A percentile compares a stretch with the other conserved stretches of the same genome.
Evolutionary conservation across 495 filamentous ascomycete genomes (phyloP).

Genomic region (Talaromyces adpressus): DNA sequence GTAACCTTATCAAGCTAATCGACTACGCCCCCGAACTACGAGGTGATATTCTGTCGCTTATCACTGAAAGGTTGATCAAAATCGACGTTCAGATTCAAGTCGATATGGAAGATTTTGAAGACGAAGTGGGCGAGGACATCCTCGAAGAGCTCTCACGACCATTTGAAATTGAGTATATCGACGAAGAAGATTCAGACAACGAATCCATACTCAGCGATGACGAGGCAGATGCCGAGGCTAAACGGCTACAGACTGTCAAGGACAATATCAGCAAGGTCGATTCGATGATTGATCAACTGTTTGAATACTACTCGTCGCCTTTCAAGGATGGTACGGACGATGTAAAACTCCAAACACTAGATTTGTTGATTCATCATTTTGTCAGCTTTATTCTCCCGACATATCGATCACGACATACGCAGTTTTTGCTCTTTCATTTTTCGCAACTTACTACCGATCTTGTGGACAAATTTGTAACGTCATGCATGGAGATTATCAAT

Average conservation of each 20-base stretch:
- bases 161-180: conserved; percentile 37
- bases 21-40: conserved; percentile 74
- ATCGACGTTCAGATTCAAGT: conserved; percentile 92
- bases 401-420: conserved; percentile 76
- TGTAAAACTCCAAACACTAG: conserved; percentile 48
- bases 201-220: conserved; percentile 41
- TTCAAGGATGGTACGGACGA: conserved; percentile 47
- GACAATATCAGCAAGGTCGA: conserved; percentile 87
- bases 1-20: conserved; percentile 68
- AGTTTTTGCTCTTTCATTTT: conserved; percentile 92
- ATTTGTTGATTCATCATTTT: conserved; percentile 76
- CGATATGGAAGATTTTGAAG: conserved; percentile 80
- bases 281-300: conserved; percentile 81
- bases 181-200: conserved; percentile 55
- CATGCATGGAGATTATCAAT: conserved; percentile 63
- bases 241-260: conserved; percentile 54
- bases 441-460: conserved; percentile 67
- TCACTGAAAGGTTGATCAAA: conserved; percentile 79
- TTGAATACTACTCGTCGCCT: conserved; percentile 68
- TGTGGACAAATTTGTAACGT: conserved; percentile 73
- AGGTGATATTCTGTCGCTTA: conserved; percentile 71
- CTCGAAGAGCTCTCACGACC: conserved; percentile 28
- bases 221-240: conserved; percentile 41
- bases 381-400: conserved; percentile 79
- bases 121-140: conserved; percentile 54